These are phyloP conservation scores for Chenopodium quinoa DNA, from an alignment of 148 eudicot genomes.

Conservation along the genomic window DNA sequence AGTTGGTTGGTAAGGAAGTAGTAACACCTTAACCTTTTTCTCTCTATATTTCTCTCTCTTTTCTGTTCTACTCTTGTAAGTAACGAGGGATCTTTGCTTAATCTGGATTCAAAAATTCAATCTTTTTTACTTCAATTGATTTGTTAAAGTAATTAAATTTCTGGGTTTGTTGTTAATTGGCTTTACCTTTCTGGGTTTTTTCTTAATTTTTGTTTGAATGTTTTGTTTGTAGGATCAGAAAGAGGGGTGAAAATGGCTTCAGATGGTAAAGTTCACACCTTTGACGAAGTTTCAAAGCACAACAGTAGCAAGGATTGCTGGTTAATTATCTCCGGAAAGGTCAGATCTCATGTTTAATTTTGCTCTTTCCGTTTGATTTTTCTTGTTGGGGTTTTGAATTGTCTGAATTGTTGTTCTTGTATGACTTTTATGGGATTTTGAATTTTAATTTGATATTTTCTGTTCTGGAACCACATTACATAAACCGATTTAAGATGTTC, in stretches of 20 bases:
- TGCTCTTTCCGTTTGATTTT: background rate
- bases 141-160: conserved; percentile 1
- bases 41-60: background rate
- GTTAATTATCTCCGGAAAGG: conserved; percentile 67
- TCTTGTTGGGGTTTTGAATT: background rate
- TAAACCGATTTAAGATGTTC: background rate
- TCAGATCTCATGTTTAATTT: conserved; percentile 25
- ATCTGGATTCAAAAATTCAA: conserved; percentile 16
- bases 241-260: conserved; percentile 35
- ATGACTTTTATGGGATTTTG: background rate
- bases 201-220: conserved; percentile 8
- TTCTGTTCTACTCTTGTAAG: conserved; percentile 19
- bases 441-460: background rate
- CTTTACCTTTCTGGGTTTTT: background rate
- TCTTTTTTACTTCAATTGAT: conserved; percentile 14
- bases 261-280: conserved; percentile 44
- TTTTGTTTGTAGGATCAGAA: conserved; percentile 19
- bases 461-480: background rate
- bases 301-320: conserved; percentile 61
- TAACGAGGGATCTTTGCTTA: conserved; percentile 16
- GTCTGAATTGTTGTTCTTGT: background rate
- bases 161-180: conserved; percentile 13
- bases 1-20: conserved; percentile 11
- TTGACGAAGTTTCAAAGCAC: conserved; percentile 66
- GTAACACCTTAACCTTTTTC: background rate